Evolutionary conservation across 177 flowering plant species (phyloP).

Genomic region (Tripterygium wilfordii): DNA sequence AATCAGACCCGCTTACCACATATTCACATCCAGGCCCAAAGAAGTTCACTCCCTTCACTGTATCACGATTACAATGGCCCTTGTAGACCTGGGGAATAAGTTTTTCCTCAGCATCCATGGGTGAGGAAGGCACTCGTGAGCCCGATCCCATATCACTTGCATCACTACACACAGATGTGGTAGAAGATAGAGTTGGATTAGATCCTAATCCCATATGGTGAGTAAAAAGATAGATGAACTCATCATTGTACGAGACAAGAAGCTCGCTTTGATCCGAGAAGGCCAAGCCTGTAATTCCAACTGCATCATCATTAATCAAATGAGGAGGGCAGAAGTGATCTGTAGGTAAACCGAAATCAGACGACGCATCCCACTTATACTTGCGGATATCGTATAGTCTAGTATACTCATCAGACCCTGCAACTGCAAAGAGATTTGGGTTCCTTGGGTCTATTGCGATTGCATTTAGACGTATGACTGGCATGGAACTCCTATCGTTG

Average conservation of each 20-base stretch:
- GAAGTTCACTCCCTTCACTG: slow-evolving; percentile 87
- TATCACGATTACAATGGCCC: slow-evolving; percentile 71
- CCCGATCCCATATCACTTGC: slow-evolving; percentile 21
- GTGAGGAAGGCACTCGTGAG: slow-evolving; percentile 21
- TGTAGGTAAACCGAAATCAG: slow-evolving; percentile 51
- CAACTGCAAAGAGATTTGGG: slow-evolving; percentile 82
- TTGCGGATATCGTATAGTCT: slow-evolving; percentile 84
- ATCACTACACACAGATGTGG: slow-evolving; percentile 27
- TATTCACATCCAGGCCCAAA: slow-evolving; percentile 88
- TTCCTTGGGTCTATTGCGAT: slow-evolving; percentile 88
- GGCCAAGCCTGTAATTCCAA: slow-evolving; percentile 85
- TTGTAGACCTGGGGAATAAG: slow-evolving; percentile 59
- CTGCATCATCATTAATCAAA: slow-evolving; percentile 48
- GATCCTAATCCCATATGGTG: slow-evolving; percentile 79
- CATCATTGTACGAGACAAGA: slow-evolving; percentile 79
- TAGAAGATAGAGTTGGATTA: slow-evolving; percentile 37
- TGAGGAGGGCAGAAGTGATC: slow-evolving; percentile 73
- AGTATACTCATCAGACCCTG: slow-evolving; percentile 78
- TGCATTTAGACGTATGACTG: slow-evolving; percentile 49
- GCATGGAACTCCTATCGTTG: slow-evolving; percentile 22
- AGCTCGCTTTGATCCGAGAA: slow-evolving; percentile 93
- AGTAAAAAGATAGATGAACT: slow-evolving; percentile 73
- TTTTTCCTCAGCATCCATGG: slow-evolving; percentile 21
- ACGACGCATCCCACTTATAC: slow-evolving; percentile 55
- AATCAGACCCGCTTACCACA: slow-evolving; percentile 96